phyloP scores from a whole-genome alignment of 768 basidiomycete genomes.

The Lepiota venenata region DNA sequence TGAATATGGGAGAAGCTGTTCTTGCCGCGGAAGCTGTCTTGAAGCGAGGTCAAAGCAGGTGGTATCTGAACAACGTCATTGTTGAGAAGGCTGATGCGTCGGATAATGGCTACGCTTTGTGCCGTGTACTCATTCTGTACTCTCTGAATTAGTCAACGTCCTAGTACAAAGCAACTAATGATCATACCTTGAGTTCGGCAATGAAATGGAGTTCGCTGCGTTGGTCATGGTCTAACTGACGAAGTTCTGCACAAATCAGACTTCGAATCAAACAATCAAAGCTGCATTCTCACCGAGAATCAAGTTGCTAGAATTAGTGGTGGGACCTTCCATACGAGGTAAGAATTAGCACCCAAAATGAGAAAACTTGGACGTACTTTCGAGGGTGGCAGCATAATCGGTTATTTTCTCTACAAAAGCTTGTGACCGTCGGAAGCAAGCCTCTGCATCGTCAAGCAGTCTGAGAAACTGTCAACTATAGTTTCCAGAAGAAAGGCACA shows the following conservation, averaged over 20 bases:
- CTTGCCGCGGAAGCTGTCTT: conserved; percentile 67
- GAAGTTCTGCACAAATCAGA: conserved; percentile 44
- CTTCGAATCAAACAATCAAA: neutral
- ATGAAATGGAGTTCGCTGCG: conserved; percentile 60
- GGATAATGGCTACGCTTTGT: conserved; percentile 61
- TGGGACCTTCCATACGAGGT: conserved; percentile 18
- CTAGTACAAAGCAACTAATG: neutral
- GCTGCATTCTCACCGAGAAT: conserved; percentile 4
- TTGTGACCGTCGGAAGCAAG: conserved; percentile 51
- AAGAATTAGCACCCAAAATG: conserved; percentile 38
- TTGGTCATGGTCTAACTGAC: conserved; percentile 56
- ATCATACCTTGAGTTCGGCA: conserved; percentile 49
- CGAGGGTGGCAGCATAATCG: conserved; percentile 45
- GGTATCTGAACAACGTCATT: conserved; percentile 78
- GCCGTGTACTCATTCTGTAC: conserved; percentile 70
- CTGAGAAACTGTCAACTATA: conserved; percentile 28
- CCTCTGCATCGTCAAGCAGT: conserved; percentile 56
- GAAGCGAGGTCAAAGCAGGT: conserved; percentile 56
- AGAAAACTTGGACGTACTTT: conserved; percentile 32
- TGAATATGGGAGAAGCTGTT: conserved; percentile 91
- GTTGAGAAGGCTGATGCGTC: conserved; percentile 78
- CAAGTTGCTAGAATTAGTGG: neutral
- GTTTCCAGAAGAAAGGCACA: neutral
- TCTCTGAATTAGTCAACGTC: conserved; percentile 21
- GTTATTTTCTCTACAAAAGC: conserved; percentile 57